A percentile compares a stretch with the other conserved stretches of the same genome.
Conservation (phyloP, 2,329 filamentous ascomycete species). For the Ophiocordyceps robertsii region DNA sequence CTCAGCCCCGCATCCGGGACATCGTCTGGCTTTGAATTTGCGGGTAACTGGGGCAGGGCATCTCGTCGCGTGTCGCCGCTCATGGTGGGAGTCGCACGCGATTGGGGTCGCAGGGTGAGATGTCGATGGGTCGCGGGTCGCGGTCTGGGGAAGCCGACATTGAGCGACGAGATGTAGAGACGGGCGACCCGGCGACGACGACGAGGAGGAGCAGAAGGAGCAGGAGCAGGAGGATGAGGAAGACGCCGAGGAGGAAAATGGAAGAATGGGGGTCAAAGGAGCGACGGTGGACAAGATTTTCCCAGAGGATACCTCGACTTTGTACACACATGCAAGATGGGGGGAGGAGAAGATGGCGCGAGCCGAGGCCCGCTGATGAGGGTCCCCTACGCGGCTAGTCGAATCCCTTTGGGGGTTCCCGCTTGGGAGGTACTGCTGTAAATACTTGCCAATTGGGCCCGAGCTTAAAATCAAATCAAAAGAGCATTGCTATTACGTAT, state of each 20-base stretch:
- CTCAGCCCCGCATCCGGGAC: slow-evolving; percentile 59
- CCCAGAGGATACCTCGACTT: too few species aligned
- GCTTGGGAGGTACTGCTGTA: background rate
- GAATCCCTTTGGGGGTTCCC: too few species aligned
- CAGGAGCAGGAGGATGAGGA: background rate
- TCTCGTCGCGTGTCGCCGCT: slow-evolving; percentile 20
- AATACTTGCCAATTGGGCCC: too few species aligned
- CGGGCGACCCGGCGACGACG: background rate
- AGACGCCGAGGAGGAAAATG: background rate
- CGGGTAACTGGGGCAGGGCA: slow-evolving; percentile 13
- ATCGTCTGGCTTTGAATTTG: slow-evolving; percentile 10
- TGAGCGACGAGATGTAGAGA: background rate
- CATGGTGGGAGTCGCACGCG: slow-evolving; percentile 8
- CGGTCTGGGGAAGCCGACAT: slow-evolving; percentile 6
- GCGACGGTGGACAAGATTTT: too few species aligned
- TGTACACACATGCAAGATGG: too few species aligned
- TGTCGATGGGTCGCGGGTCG: slow-evolving; percentile 4
- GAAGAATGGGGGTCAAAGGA: background rate
- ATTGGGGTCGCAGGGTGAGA: slow-evolving; percentile 1
- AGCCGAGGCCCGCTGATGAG: background rate
- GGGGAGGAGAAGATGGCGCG: too few species aligned
- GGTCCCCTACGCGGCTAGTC: background rate
- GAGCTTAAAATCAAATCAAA: too few species aligned
- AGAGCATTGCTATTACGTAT: too few species aligned
- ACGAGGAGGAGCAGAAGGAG: background rate